These are phyloP conservation scores for Retiboletus fuscus DNA, from an alignment of 1,284 basidiomycete species.

Conservation along the genomic window DNA sequence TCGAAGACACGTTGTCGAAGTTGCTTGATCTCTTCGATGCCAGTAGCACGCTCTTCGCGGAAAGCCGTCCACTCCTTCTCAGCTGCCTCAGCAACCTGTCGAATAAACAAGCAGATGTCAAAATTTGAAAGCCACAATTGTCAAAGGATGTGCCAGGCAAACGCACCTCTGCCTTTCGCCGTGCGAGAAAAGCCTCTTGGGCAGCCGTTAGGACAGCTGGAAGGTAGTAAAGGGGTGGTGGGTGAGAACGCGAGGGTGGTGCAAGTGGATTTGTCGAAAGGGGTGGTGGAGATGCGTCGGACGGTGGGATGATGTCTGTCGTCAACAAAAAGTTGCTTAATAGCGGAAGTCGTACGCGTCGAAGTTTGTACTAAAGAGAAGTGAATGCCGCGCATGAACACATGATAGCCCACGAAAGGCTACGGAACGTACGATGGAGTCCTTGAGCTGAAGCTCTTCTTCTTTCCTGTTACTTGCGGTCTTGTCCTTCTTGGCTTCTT, in stretches of 20 bases:
- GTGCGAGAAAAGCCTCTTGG: conserved; percentile 74
- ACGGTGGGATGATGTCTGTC: conserved; percentile 70
- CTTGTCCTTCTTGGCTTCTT: conserved; percentile 86
- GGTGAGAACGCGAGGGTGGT: conserved; percentile 70
- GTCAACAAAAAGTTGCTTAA: conserved; percentile 81
- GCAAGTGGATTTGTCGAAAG: conserved; percentile 58
- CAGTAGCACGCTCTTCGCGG: conserved; percentile 65
- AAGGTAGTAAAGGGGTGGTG: conserved; percentile 81
- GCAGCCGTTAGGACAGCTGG: conserved; percentile 74
- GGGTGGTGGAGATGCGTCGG: conserved; percentile 42
- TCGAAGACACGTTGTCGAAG: conserved; percentile 74
- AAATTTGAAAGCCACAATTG: neutral
- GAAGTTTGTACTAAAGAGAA: conserved; percentile 70
- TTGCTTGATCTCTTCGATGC: conserved; percentile 70
- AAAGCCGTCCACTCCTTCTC: conserved; percentile 78
- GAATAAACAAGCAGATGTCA: conserved; percentile 10
- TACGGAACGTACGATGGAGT: conserved; percentile 72
- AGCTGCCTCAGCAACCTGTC: conserved; percentile 69
- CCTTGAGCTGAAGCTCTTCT: conserved; percentile 81
- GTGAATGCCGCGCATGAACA: conserved; percentile 18
- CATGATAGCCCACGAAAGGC: neutral
- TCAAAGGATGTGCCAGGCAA: neutral
- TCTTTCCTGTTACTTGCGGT: conserved; percentile 77
- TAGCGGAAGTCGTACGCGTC: conserved; percentile 73
- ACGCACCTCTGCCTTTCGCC: conserved; percentile 71